These are phyloP conservation scores for Acorus calamus DNA, from an alignment of 106 monocot species.

Conservation along the genomic window DNA sequence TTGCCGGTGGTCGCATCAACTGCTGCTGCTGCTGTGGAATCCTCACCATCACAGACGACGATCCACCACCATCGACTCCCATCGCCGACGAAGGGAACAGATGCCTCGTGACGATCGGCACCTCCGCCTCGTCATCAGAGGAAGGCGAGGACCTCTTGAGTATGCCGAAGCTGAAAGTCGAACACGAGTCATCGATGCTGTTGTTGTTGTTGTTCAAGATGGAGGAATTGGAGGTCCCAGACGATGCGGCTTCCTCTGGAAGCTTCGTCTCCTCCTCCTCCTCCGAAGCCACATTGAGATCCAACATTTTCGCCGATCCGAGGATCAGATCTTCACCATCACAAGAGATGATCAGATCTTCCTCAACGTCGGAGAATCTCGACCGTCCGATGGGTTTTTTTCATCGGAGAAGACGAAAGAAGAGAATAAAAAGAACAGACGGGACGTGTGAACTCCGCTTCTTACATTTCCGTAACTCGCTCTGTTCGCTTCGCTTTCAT, in stretches of 20 bases:
- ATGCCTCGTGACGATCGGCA: slow-evolving; percentile 20
- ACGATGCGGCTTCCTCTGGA: slow-evolving; percentile 10
- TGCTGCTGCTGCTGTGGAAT: background rate
- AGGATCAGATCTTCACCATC: too few species aligned
- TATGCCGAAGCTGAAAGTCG: slow-evolving; percentile 47
- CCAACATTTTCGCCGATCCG: slow-evolving; percentile 20
- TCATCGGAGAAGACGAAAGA: too few species aligned
- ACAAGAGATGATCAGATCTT: too few species aligned
- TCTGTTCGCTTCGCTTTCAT: too few species aligned
- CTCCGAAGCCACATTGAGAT: slow-evolving; percentile 46
- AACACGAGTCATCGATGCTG: slow-evolving; percentile 50
- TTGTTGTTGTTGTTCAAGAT: slow-evolving; percentile 32
- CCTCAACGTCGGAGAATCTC: too few species aligned
- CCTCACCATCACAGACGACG: background rate
- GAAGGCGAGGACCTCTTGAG: slow-evolving; percentile 13
- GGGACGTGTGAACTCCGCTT: too few species aligned
- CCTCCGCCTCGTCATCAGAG: background rate
- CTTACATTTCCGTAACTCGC: too few species aligned
- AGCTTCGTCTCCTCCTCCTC: background rate
- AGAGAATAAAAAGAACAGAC: too few species aligned
- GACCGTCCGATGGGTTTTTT: too few species aligned
- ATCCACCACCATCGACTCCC: background rate
- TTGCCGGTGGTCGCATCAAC: background rate
- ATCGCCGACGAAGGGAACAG: slow-evolving; percentile 15
- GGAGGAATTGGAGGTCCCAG: slow-evolving; percentile 71